Conservation (phyloP, 179 eudicot species). For the Beta corolliflora region DNA sequence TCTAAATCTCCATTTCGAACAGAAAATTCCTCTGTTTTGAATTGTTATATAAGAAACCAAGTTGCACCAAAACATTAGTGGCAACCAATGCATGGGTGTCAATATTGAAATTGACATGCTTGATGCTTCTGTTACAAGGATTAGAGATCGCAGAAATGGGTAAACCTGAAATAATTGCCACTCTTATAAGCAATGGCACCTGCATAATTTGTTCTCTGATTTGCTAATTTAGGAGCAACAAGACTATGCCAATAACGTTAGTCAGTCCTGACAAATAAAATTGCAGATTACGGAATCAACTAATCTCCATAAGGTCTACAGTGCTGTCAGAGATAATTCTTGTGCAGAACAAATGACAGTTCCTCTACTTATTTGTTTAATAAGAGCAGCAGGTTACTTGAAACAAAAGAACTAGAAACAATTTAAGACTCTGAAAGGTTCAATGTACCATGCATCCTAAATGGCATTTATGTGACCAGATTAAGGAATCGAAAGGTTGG, state of each 20-base stretch:
- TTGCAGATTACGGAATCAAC: background rate
- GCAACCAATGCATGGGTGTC: background rate
- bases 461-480: background rate
- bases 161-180: background rate
- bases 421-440: background rate
- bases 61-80: background rate
- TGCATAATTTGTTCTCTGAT: background rate
- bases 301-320: background rate
- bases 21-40: background rate
- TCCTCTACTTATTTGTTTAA: background rate
- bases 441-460: background rate
- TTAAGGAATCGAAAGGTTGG: background rate
- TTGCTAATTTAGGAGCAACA: background rate
- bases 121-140: background rate
- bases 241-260: background rate
- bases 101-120: background rate
- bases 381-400: background rate
- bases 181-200: background rate
- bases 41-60: background rate
- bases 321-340: background rate
- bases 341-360: background rate
- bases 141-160: background rate
- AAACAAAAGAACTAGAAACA: background rate
- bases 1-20: background rate
- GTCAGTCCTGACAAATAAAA: background rate